Evolutionary conservation across 2,329 filamentous ascomycete genomes (phyloP).

Genomic region (Chrysoporthe austroafricana): DNA sequence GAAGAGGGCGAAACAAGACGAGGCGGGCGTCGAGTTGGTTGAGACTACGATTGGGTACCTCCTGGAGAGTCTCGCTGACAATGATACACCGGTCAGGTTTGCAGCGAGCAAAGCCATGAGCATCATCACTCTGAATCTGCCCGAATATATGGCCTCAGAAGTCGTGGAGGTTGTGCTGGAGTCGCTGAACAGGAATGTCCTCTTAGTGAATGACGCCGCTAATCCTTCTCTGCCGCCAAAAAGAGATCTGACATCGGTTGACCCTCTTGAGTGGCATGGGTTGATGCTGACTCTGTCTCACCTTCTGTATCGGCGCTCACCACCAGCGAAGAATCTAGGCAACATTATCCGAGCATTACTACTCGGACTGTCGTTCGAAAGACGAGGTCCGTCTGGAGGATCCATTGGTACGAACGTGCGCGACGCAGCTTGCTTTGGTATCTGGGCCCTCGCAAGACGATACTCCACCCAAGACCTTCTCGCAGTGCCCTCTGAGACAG

Average conservation of each 20-base stretch:
- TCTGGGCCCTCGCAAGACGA: slow-evolving; percentile 88
- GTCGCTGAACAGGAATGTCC: slow-evolving; percentile 62
- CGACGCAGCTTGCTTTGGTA: slow-evolving; percentile 93
- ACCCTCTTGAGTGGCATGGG: slow-evolving; percentile 89
- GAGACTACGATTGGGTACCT: slow-evolving; percentile 84
- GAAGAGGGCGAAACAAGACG: slow-evolving; percentile 50
- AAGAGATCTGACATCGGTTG: slow-evolving; percentile 73
- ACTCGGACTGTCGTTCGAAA: slow-evolving; percentile 84
- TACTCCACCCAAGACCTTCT: slow-evolving; percentile 82
- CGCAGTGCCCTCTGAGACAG: slow-evolving; percentile 56
- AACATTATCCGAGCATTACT: slow-evolving; percentile 78
- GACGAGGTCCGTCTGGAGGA: slow-evolving; percentile 80
- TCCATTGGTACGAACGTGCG: slow-evolving; percentile 88
- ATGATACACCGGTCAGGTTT: slow-evolving; percentile 87
- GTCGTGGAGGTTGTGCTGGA: slow-evolving; percentile 86
- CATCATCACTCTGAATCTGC: slow-evolving; percentile 79
- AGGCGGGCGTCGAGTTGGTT: slow-evolving; percentile 58
- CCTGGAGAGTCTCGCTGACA: slow-evolving; percentile 78
- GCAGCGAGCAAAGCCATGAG: slow-evolving; percentile 92
- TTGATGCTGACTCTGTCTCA: slow-evolving; percentile 86
- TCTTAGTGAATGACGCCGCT: slow-evolving; percentile 51
- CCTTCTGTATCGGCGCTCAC: slow-evolving; percentile 81
- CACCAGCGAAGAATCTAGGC: slow-evolving; percentile 70
- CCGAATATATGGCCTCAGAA: slow-evolving; percentile 79
- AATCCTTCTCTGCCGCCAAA: slow-evolving; percentile 40